These are phyloP conservation scores for Actinomortierella ambigua DNA, from an alignment of 371 early-diverging fungal species.

Conservation along the genomic window DNA sequence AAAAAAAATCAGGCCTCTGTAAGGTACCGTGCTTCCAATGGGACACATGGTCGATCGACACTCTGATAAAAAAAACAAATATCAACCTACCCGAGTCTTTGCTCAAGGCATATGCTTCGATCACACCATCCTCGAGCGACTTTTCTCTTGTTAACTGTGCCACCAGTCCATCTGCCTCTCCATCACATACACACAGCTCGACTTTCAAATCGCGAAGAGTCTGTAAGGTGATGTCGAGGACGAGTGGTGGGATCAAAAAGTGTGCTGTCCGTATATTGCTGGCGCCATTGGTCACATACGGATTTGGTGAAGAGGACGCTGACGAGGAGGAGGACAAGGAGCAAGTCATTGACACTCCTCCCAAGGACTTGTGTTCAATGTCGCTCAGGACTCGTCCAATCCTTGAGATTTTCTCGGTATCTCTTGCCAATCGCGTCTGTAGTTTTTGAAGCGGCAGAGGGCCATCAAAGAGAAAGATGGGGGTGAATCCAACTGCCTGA, in stretches of 20 bases:
- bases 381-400: slow-evolving; percentile 29
- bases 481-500: slow-evolving; percentile 45
- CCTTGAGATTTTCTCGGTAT: slow-evolving; percentile 52
- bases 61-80: not conserved
- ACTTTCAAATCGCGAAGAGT: slow-evolving; percentile 47
- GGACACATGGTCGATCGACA: not conserved
- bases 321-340: too few relatives aligned
- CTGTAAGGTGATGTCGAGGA: slow-evolving; percentile 56
- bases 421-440: slow-evolving; percentile 55
- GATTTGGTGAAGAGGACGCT: not conserved
- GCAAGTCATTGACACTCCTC: too few relatives aligned
- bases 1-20: not conserved
- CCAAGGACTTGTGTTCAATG: slow-evolving; percentile 13
- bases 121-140: slow-evolving; percentile 22
- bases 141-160: slow-evolving; percentile 49
- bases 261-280: slow-evolving; percentile 15
- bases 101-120: slow-evolving; percentile 56
- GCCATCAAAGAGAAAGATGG: slow-evolving; percentile 62
- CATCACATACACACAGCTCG: slow-evolving; percentile 49
- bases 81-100: slow-evolving; percentile 52
- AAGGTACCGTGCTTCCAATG: not conserved
- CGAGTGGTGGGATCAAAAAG: slow-evolving; percentile 60
- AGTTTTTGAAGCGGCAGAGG: slow-evolving; percentile 58
- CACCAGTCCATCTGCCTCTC: slow-evolving; percentile 62
- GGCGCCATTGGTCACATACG: slow-evolving; percentile 20